A percentile compares a stretch with the other conserved stretches of the same genome.
Conservation (phyloP, 441 rosid genomes). For the Populus hybrid region DNA sequence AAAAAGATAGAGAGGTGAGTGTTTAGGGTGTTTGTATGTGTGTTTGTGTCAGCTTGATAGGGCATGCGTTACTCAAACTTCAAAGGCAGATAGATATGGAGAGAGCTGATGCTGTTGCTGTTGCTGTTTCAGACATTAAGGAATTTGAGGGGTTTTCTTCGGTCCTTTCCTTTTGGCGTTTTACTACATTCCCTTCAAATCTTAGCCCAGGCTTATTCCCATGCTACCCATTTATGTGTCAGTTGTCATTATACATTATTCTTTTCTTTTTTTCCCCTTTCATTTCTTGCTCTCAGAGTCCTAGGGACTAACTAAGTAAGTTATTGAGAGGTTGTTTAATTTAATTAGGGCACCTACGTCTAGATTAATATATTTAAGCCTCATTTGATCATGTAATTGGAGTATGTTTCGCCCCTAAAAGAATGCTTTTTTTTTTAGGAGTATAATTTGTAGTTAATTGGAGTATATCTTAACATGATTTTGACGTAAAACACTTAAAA, state of each 20-base stretch:
- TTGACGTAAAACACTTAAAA: too few species aligned
- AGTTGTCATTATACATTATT: neutral
- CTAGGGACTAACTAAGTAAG: too few species aligned
- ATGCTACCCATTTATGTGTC: neutral
- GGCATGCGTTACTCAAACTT: conserved; percentile 41
- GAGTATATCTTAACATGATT: too few species aligned
- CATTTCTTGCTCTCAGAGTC: neutral
- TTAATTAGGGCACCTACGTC: too few species aligned
- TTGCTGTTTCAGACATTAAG: conserved; percentile 20
- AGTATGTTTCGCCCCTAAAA: too few species aligned
- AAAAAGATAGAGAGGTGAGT: neutral
- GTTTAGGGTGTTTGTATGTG: conserved; percentile 3
- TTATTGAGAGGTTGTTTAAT: too few species aligned
- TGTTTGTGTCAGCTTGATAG: conserved; percentile 32
- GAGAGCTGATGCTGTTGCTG: conserved; percentile 2
- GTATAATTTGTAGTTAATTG: too few species aligned
- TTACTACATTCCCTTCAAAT: neutral
- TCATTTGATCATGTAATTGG: too few species aligned
- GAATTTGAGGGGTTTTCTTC: conserved; percentile 14
- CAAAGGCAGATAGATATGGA: neutral
- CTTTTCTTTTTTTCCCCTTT: neutral
- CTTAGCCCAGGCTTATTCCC: neutral
- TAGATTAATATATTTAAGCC: too few species aligned
- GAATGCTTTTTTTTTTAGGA: too few species aligned
- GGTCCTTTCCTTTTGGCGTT: conserved; percentile 24